Evolutionary conservation across 2,329 filamentous ascomycete genomes (phyloP).

Genomic region (Pestalotiopsis sp.): DNA sequence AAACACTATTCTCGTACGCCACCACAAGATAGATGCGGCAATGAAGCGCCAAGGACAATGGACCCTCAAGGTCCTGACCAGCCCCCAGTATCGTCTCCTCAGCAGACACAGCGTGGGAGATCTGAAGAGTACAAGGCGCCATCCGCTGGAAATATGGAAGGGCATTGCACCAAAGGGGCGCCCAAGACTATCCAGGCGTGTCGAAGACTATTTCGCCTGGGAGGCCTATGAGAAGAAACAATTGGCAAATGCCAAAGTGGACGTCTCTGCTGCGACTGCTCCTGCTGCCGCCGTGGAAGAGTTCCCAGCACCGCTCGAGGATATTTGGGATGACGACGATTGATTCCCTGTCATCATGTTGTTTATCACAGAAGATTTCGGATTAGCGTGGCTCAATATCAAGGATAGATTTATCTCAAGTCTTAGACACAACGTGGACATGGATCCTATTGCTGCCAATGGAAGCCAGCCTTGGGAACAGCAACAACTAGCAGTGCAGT

Average conservation of each 20-base stretch:
- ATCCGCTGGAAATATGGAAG: constrained; percentile 19
- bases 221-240: neutral
- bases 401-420: too few relatives aligned
- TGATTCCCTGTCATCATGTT: neutral
- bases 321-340: constrained; percentile 4
- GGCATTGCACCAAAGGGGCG: constrained; percentile 1
- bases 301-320: neutral
- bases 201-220: neutral
- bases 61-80: neutral
- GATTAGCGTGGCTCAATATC: too few relatives aligned
- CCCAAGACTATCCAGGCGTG: neutral
- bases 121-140: constrained; percentile 16
- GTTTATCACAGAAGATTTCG: neutral
- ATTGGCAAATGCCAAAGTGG: neutral
- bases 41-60: constrained; percentile 11
- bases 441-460: too few relatives aligned
- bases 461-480: too few relatives aligned
- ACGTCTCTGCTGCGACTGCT: neutral
- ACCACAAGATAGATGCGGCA: constrained; percentile 9
- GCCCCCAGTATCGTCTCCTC: neutral
- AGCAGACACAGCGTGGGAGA: constrained; percentile 21
- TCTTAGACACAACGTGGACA: neutral
- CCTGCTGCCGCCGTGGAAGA: neutral
- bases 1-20: constrained; percentile 17
- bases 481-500: too few relatives aligned